Base-by-base conservation (phyloP, 108 stramenopile species). In the Pseudonitzschia delicatissima region DNA sequence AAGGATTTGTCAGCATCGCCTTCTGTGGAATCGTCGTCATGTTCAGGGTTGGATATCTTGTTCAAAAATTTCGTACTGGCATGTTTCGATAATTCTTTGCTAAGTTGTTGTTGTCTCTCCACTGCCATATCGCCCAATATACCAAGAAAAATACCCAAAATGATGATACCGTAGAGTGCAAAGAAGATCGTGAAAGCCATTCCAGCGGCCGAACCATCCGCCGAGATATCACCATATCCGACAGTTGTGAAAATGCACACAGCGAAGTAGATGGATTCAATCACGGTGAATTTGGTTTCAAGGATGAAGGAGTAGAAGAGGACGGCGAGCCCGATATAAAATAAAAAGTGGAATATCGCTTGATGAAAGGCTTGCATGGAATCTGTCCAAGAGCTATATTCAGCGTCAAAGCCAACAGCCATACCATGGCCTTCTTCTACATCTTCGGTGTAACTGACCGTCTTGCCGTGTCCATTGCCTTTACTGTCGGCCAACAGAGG, bases 211-310 rank as follows among this genome's bases (percentile, higher is more conserved):
- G 67, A 45, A 0, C 57, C 64, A n/a, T 62, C 47, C 0, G 89
- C 85, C 15, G 59, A 39, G 31, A 83, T 39, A 67, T 90, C 89
- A 28, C 90, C 90, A 61, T 85, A 87, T 15, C 87, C 83, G 47
- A 80, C 59, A 15, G 44, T 86, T 20, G 84, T 86, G 59, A 86
- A 85, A 2, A 86, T 79, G 25, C 87, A 84, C 9, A 86, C 69
- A 18, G 77, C 57, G 62, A 88, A 88, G 61, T 88, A 88, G 17
- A 87, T 31, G 9, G 82, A 82, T 47, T 82, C 76, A n/a, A 79
- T 18, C 39, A 85, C 68, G 20, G 79, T 42, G 82, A 83, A 85
- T n/a, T 76, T 58, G 12, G 57, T 58, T 4, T 58, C 33, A 13
- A 58, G 33, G 29, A 58, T 2, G 34, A 58, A 58, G 9, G 57